These are phyloP conservation scores for Mortierella sp. DNA, from an alignment of 371 early-diverging fungal genomes.

Conservation along the genomic window DNA sequence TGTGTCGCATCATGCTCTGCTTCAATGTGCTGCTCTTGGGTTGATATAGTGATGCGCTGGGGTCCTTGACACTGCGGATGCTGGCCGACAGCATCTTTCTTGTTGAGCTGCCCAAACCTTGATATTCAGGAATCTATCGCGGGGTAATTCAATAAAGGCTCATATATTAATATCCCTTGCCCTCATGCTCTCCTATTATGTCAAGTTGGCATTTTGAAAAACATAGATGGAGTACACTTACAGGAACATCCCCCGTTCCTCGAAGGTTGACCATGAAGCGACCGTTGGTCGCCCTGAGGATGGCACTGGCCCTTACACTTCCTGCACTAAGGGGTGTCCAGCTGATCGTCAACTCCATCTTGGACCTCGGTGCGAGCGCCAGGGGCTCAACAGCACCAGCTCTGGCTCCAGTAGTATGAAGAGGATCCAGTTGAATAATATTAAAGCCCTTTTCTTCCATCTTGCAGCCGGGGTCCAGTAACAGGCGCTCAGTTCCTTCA, in stretches of 20 bases:
- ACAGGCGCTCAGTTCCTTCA: constrained; percentile 21
- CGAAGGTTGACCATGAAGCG: constrained; percentile 45
- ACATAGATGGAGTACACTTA: constrained; percentile 18
- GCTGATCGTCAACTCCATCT: constrained; percentile 33
- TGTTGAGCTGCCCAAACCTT: constrained; percentile 20
- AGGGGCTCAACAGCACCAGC: constrained; percentile 22
- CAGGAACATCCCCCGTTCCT: constrained; percentile 46
- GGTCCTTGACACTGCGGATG: constrained; percentile 4
- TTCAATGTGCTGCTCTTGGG: constrained; percentile 28
- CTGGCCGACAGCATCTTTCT: constrained; percentile 20
- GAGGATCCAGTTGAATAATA: constrained; percentile 46
- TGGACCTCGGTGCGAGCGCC: constrained; percentile 30
- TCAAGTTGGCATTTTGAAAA: too few species aligned
- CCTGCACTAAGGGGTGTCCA: constrained; percentile 51
- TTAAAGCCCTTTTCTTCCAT: constrained; percentile 56
- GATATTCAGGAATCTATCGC: constrained; percentile 27
- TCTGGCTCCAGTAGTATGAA: constrained; percentile 7
- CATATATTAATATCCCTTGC: neutral
- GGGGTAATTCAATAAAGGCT: neutral
- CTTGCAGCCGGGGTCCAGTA: constrained; percentile 34
- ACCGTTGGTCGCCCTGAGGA: constrained; percentile 31
- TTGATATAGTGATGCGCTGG: neutral
- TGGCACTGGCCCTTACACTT: constrained; percentile 37
- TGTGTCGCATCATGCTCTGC: constrained; percentile 42
- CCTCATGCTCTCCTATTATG: neutral